These are phyloP conservation scores for Tagetes erecta DNA, from an alignment of 129 eudicot genomes.

Conservation along the genomic window DNA sequence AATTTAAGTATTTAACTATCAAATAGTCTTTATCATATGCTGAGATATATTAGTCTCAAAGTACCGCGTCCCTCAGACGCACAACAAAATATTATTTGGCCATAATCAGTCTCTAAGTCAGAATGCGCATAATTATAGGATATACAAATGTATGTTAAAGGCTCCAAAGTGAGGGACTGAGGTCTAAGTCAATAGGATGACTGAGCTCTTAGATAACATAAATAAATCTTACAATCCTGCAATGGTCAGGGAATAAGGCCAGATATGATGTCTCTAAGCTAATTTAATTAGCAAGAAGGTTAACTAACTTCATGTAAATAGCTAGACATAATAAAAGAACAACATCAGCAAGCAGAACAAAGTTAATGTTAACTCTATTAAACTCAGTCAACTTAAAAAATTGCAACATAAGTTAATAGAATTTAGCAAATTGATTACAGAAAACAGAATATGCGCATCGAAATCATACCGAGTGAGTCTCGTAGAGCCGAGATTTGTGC, in stretches of 20 bases:
- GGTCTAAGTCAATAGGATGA: neutral
- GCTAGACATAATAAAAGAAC: neutral
- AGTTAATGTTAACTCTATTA: conserved; percentile 3
- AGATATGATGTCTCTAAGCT: neutral
- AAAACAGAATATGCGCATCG: neutral
- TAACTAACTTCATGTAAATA: neutral
- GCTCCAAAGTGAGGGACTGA: neutral
- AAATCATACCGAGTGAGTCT: conserved; percentile 74
- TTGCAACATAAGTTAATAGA: neutral
- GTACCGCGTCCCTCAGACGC: neutral
- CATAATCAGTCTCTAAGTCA: neutral
- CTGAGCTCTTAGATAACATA: neutral
- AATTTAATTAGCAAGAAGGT: neutral
- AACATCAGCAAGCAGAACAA: neutral
- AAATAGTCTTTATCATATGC: neutral
- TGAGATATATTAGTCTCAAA: neutral
- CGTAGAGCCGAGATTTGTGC: conserved; percentile 80
- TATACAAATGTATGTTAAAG: conserved; percentile 6
- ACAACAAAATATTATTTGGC: conserved; percentile 11
- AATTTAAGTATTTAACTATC: neutral
- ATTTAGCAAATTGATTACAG: neutral
- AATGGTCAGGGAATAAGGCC: neutral
- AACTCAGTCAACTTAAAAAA: conserved; percentile 9
- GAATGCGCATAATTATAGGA: neutral
- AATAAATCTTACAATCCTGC: neutral